Evolutionary conservation across 106 monocot species (phyloP).

Genomic region (Cymbidium sinense): DNA sequence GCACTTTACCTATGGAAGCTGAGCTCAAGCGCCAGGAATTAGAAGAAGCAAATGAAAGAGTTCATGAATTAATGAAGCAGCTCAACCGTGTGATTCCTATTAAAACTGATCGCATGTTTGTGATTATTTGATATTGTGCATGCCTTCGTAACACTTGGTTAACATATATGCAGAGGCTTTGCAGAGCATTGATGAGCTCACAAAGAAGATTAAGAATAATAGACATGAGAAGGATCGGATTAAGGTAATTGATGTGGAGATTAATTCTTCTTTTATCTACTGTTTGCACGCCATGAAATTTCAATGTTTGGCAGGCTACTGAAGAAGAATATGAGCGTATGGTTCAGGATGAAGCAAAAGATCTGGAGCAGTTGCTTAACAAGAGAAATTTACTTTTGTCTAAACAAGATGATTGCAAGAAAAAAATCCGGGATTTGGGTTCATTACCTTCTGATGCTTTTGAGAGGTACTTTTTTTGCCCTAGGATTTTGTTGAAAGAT

Average conservation of each 20-base stretch:
- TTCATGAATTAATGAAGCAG: constrained; percentile 62
- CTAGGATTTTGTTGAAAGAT: background rate
- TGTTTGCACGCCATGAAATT: background rate
- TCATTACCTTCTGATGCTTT: constrained; percentile 95
- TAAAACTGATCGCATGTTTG: background rate
- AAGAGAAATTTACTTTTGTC: constrained; percentile 65
- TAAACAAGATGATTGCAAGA: constrained; percentile 88
- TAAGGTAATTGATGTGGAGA: constrained; percentile 34
- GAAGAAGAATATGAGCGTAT: constrained; percentile 68
- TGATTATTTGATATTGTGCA: background rate
- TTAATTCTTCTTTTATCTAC: background rate
- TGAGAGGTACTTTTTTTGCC: constrained; percentile 56
- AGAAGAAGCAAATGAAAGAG: constrained; percentile 38
- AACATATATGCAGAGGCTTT: constrained; percentile 27
- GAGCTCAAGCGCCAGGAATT: constrained; percentile 64
- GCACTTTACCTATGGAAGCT: constrained; percentile 43
- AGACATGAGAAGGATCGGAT: constrained; percentile 51
- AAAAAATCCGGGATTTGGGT: constrained; percentile 91
- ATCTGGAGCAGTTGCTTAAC: constrained; percentile 77
- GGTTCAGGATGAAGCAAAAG: constrained; percentile 83
- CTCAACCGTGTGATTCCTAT: constrained; percentile 46
- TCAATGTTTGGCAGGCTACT: constrained; percentile 32
- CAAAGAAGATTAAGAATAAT: constrained; percentile 40
- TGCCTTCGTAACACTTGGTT: background rate
- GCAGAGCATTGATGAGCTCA: constrained; percentile 39